These are phyloP conservation scores for Hyaloscypha variabilis DNA, from an alignment of 495 filamentous ascomycete genomes.

Conservation along the genomic window DNA sequence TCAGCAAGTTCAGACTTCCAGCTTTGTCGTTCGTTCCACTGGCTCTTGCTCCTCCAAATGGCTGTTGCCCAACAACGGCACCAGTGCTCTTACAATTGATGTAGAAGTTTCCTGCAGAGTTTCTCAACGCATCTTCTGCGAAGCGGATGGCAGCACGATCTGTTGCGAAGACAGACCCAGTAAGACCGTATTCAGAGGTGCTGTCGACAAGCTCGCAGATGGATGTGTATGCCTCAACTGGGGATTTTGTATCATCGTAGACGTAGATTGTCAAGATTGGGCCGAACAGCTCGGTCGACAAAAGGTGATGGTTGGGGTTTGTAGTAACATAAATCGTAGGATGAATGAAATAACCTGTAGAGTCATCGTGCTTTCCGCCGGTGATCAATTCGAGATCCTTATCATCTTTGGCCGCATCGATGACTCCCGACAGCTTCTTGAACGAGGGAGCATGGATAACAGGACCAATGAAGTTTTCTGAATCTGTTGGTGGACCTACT, in stretches of 20 bases:
- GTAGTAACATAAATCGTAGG: conserved; percentile 71
- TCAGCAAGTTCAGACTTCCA: conserved; percentile 73
- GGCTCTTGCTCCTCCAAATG: conserved; percentile 83
- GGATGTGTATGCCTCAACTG: conserved; percentile 50
- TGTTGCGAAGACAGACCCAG: conserved; percentile 76
- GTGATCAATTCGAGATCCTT: conserved; percentile 61
- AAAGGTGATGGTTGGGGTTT: conserved; percentile 63
- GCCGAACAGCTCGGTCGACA: conserved; percentile 77
- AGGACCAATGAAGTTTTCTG: conserved; percentile 73
- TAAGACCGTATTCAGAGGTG: conserved; percentile 76
- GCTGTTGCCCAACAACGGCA: conserved; percentile 90
- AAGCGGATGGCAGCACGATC: conserved; percentile 67
- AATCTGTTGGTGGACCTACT: conserved; percentile 69
- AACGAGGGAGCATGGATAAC: conserved; percentile 77
- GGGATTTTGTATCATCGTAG: conserved; percentile 61
- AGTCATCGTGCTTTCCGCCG: conserved; percentile 71
- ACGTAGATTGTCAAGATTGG: conserved; percentile 71
- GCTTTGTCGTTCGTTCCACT: conserved; percentile 95
- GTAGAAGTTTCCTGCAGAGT: conserved; percentile 87
- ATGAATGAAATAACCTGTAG: conserved; percentile 69
- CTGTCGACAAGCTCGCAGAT: conserved; percentile 61
- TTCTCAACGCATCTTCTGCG: conserved; percentile 74
- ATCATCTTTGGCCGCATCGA: conserved; percentile 71
- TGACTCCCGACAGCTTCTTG: conserved; percentile 66
- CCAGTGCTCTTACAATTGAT: conserved; percentile 94